These are phyloP conservation scores for Berkeleyomyces basicola DNA, from an alignment of 2,329 filamentous ascomycete species.

Conservation along the genomic window DNA sequence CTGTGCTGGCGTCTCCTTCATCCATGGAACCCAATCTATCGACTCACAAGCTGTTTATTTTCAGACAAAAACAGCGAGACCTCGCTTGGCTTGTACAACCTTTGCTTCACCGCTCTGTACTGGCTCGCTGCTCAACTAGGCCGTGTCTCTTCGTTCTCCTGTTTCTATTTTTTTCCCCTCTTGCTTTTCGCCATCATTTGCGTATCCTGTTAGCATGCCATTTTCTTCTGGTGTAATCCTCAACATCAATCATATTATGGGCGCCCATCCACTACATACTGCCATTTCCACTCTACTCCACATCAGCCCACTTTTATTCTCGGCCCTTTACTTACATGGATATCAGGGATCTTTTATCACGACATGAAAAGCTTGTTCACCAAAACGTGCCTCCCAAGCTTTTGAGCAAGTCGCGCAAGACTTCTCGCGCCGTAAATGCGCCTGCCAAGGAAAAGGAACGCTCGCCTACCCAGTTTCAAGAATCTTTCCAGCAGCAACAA, in stretches of 20 bases:
- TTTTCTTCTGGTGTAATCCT: background rate
- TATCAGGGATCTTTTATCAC: slow-evolving; percentile 45
- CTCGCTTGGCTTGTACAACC: background rate
- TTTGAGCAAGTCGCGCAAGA: slow-evolving; percentile 28
- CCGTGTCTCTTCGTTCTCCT: background rate
- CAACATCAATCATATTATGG: background rate
- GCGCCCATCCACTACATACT: background rate
- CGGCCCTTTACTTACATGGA: slow-evolving; percentile 35
- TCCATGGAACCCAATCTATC: background rate
- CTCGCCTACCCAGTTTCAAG: slow-evolving; percentile 2
- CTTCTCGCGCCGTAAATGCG: slow-evolving; percentile 24
- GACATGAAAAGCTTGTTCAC: slow-evolving; percentile 48
- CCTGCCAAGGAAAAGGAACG: background rate
- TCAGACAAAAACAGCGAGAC: background rate
- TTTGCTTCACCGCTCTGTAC: background rate
- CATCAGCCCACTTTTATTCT: background rate
- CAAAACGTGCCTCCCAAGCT: slow-evolving; percentile 25
- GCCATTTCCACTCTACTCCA: background rate
- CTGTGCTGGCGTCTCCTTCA: background rate
- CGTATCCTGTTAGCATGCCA: background rate
- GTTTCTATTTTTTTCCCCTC: background rate
- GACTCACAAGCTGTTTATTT: background rate
- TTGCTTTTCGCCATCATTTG: background rate
- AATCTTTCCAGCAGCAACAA: background rate
- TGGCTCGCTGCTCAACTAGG: background rate